Base-by-base conservation (phyloP, 106 monocot genomes). In the Apostasia shenzhenica region DNA sequence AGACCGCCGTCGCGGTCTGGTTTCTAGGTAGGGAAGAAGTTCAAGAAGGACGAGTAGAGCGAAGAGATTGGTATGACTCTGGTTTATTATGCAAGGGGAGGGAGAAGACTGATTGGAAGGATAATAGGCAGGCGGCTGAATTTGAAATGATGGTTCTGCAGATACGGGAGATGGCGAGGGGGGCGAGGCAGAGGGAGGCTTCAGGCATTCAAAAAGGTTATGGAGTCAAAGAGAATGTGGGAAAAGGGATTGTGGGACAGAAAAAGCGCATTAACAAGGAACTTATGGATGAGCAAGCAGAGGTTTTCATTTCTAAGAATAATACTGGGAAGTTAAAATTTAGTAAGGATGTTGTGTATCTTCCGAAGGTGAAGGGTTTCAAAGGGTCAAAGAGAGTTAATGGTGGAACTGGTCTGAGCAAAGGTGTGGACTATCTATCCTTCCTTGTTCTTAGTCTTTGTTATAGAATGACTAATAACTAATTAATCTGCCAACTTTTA, bases 111-210 rank as follows among this genome's bases (percentile, higher is more conserved):
- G 70, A 56, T 48, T 7, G 48, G 41, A 1, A 47, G 3, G 65
- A 38, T 41, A 4, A 49, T 1, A 46, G 39, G 13, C n/a, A 45
- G 49, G 67, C 0, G 62, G 37, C 12, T 61, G 67, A 80, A 66
- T 62, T 84, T 12, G 73, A 77, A 50, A 65, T n/a, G 73, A 72
- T 42, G 76, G 76, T 84, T 5, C 43, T 3, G 69, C 67, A 69
- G 72, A 84, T 84, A 38, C 53, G 76, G 57, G 67, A 51, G 38
- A 81, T 81, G 80, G 84, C 71, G 39, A 74, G 52, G 74, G 80
- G 71, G 72, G 75, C 72, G 1, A 72, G 75, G 67, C 69, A 56
- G 59, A 48, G 4, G 41, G 68, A 46, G 42, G 57, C 42, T 12
- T 9, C 37, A 45, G 62, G 14, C 50, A 44, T 38, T 61, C 49